These are phyloP conservation scores for Fusarium sp. DNA, from an alignment of 2,329 filamentous ascomycete species.

Conservation along the genomic window DNA sequence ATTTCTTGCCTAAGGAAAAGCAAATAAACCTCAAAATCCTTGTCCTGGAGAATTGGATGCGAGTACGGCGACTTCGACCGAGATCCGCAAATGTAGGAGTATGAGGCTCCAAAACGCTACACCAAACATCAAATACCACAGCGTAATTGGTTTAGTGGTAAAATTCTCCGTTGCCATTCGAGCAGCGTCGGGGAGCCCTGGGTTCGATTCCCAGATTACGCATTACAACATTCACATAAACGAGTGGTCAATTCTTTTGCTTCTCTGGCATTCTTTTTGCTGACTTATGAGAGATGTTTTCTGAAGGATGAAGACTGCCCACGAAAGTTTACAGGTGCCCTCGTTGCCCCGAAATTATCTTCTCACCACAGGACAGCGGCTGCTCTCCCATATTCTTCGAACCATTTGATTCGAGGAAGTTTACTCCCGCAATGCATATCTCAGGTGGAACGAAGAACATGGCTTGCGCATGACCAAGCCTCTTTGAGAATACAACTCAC, in stretches of 20 bases:
- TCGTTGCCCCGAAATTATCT: neutral
- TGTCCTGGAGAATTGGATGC: neutral
- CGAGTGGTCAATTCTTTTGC: neutral
- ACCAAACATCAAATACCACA: neutral
- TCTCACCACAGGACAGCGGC: neutral
- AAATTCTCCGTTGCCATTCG: conserved; percentile 25
- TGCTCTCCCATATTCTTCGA: neutral
- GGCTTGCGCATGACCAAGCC: conserved; percentile 34
- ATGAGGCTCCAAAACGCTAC: rapidly evolving
- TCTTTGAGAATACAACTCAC: conserved; percentile 20
- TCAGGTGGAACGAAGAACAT: conserved; percentile 4
- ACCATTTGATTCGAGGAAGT: conserved; percentile 11
- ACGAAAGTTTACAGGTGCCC: neutral
- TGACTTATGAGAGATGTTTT: neutral
- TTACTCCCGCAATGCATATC: neutral
- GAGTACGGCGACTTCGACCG: neutral
- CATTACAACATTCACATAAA: neutral
- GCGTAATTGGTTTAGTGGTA: conserved; percentile 29
- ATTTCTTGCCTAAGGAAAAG: neutral
- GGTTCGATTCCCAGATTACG: conserved; percentile 39
- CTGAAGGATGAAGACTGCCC: neutral
- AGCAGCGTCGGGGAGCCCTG: conserved; percentile 30
- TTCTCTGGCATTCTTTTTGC: neutral
- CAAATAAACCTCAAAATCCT: conserved; percentile 14
- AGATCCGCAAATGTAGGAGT: rapidly evolving